phyloP scores from a whole-genome alignment of 495 filamentous ascomycete genomes.

The Poronia punctata region DNA sequence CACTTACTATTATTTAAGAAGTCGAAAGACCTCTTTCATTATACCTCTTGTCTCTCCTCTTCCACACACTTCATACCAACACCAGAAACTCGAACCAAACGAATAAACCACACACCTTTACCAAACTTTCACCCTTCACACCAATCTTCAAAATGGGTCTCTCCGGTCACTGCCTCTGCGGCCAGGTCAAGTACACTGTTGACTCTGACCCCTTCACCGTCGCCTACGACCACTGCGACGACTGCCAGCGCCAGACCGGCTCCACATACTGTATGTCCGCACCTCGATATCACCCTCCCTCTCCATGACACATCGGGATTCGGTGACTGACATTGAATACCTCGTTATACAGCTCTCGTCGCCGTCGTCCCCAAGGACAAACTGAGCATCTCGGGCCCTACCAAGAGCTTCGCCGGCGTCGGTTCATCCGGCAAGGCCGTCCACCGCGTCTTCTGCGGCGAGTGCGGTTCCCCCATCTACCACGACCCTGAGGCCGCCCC shows the following conservation, averaged over 20 bases:
- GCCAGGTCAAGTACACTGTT: conserved; percentile 57
- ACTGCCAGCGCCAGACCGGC: conserved; percentile 63
- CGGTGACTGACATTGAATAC: conserved; percentile 1
- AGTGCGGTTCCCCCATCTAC: conserved; percentile 63
- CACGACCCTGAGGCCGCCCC: conserved; percentile 63
- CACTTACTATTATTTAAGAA: conserved; percentile 7
- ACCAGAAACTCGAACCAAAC: background rate
- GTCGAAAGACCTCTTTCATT: conserved; percentile 3
- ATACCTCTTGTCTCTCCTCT: background rate
- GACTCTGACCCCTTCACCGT: conserved; percentile 50
- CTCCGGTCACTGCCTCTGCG: conserved; percentile 64
- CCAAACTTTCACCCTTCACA: background rate
- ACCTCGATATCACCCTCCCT: background rate
- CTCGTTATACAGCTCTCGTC: conserved; percentile 47
- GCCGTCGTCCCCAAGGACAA: conserved; percentile 57
- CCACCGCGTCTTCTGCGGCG: conserved; percentile 60
- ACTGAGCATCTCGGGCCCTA: conserved; percentile 52
- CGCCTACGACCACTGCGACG: conserved; percentile 65
- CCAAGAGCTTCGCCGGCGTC: conserved; percentile 52
- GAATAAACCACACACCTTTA: conserved; percentile 1
- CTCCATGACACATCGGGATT: background rate
- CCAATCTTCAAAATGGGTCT: conserved; percentile 53
- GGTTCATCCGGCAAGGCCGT: conserved; percentile 52
- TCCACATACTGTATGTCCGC: conserved; percentile 55
- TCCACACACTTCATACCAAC: background rate